A percentile compares a stretch with the other conserved stretches of the same genome.
Conservation (phyloP, 2,329 filamentous ascomycete genomes). For the Rutstroemia sp. region DNA sequence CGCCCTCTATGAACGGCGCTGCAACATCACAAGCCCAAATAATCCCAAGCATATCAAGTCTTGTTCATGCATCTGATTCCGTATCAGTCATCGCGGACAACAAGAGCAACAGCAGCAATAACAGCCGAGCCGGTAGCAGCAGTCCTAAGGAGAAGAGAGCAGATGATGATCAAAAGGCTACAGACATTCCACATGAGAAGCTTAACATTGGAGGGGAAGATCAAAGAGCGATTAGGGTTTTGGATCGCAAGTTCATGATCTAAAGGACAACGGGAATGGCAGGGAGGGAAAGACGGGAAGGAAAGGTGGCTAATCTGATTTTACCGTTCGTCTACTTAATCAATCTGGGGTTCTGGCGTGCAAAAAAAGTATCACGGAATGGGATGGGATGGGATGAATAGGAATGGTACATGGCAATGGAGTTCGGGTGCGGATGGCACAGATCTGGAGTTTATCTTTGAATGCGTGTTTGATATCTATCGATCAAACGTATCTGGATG, state of each 20-base stretch:
- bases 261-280: slow-evolving; percentile 1
- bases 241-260: slow-evolving; percentile 50
- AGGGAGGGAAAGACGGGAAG: neutral
- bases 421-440: neutral
- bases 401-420: neutral
- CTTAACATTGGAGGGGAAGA: slow-evolving; percentile 51
- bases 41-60: slow-evolving; percentile 27
- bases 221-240: slow-evolving; percentile 54
- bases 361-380: neutral
- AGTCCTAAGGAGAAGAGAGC: slow-evolving; percentile 20
- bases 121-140: slow-evolving; percentile 21
- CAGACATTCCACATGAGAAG: slow-evolving; percentile 48
- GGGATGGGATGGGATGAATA: neutral
- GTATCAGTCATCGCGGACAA: slow-evolving; percentile 25
- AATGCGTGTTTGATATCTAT: neutral
- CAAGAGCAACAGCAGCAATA: slow-evolving; percentile 26
- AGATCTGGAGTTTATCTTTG: neutral
- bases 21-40: slow-evolving; percentile 22
- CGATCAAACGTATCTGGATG: too few relatives aligned
- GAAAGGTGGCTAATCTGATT: neutral
- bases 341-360: neutral
- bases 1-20: neutral
- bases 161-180: slow-evolving; percentile 33
- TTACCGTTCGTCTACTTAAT: too few relatives aligned
- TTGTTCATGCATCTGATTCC: slow-evolving; percentile 27